Evolutionary conservation across 768 basidiomycete genomes (phyloP), one percentile per base, ranked within the genome.

Genomic region (Lentinula sp.): DNA sequence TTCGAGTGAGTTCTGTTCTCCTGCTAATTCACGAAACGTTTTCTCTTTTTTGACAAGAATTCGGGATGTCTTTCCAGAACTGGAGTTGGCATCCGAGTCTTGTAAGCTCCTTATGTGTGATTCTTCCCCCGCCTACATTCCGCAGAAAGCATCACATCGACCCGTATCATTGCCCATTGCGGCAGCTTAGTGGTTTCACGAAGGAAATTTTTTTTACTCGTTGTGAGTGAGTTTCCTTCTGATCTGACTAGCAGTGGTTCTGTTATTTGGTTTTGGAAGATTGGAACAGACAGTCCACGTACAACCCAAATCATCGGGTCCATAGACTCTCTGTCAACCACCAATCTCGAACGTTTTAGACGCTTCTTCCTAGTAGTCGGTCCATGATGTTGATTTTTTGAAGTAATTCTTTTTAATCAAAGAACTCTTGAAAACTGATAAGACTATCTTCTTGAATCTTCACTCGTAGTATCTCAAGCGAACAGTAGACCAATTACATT

Each of bases 141-240:
- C 55, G 55, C 55, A 54, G 40, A 42, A 56, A 40, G 55, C 39
- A 56, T 56, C 55, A 56, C 40, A 56, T 56, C 55, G 55, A 43
- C 40, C 28, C 28, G 40, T 56, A 4, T 16, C 52, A 53, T 53
- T 28, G 5, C 28, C 28, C 28, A 3, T 28, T 28, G 28, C 28
- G 28, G 28, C n/a, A 4, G 18, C 11, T 32, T 28, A 28, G 34
- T 54, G 40, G 53, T 21, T 53, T 54, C 53, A 54, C 6, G 34
- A 54, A 40, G 35, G 23, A 39, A 23, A n/a, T n/a, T n/a, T 46
- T 46, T 39, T 9, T 39, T 39, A n/a, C 21, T 48, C 9, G 46
- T 21, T 48, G 8, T 23, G 46, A 48, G n/a, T 32, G 15, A 13
- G 37, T 8, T 2, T 13, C 32, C 21, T 54, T 54, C 53, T 54